phyloP scores from a whole-genome alignment of 257 asterid species.

The Lavandula angustifolia region DNA sequence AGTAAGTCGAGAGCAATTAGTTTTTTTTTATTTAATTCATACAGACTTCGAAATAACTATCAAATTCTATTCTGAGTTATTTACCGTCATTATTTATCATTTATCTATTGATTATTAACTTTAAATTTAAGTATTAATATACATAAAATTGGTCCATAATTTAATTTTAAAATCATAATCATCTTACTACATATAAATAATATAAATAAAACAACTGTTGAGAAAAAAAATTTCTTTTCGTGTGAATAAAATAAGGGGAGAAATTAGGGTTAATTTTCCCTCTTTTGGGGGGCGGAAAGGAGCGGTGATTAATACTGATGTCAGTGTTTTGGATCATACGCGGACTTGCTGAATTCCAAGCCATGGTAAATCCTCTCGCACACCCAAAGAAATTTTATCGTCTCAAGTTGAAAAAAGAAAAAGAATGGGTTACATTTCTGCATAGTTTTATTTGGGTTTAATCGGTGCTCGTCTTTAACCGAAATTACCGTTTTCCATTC shows the following conservation, averaged over 20 bases:
- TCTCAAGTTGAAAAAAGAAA: not conserved
- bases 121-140: too few relatives aligned
- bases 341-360: constrained; percentile 36
- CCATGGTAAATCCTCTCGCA: constrained; percentile 36
- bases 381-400: not conserved
- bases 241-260: constrained; percentile 4
- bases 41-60: too few relatives aligned
- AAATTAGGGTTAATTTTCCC: not conserved
- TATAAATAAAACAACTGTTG: too few relatives aligned
- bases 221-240: too few relatives aligned
- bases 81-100: too few relatives aligned
- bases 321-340: constrained; percentile 39
- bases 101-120: too few relatives aligned
- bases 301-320: constrained; percentile 23
- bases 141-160: too few relatives aligned
- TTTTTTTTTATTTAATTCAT: too few relatives aligned
- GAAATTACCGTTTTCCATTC: not conserved
- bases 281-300: not conserved
- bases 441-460: not conserved
- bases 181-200: too few relatives aligned
- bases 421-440: not conserved
- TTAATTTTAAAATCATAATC: too few relatives aligned
- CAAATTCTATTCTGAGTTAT: too few relatives aligned
- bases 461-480: not conserved
- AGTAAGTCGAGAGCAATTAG: too few relatives aligned